Conservation (phyloP, 805 yeast genomes). For the Hanseniaspora opuntiae region DNA sequence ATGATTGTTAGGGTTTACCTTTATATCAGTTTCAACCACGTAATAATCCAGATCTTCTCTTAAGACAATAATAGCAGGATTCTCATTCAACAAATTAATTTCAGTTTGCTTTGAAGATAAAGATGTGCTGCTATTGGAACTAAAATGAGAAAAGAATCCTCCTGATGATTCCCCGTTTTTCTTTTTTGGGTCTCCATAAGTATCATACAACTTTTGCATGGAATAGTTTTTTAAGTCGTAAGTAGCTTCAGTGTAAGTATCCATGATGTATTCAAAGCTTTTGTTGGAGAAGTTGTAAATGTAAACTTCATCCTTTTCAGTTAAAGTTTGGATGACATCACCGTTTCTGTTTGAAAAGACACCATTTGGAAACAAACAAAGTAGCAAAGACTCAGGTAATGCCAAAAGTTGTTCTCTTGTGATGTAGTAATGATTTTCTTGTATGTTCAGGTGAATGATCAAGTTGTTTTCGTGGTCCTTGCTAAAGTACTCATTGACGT, state of each 20-base stretch:
- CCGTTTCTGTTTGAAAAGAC: conserved; percentile 69
- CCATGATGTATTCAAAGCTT: conserved; percentile 74
- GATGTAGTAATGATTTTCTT: conserved; percentile 61
- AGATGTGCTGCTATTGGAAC: conserved; percentile 17
- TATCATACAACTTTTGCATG: conserved; percentile 28
- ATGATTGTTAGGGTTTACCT: conserved; percentile 34
- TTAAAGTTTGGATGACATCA: conserved; percentile 60
- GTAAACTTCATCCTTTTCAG: conserved; percentile 65
- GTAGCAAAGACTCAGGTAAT: conserved; percentile 75
- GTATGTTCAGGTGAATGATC: conserved; percentile 59
- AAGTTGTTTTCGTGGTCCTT: conserved; percentile 25
- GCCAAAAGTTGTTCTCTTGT: conserved; percentile 83
- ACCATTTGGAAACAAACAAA: conserved; percentile 82
- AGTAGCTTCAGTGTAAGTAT: conserved; percentile 56
- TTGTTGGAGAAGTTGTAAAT: conserved; percentile 70
- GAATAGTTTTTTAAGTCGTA: conserved; percentile 35
- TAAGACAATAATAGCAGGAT: conserved; percentile 82
- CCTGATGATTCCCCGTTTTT: conserved; percentile 3
- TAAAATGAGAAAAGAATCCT: conserved; percentile 20
- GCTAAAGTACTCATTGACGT: conserved; percentile 4
- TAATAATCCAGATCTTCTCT: conserved; percentile 91
- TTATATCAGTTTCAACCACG: conserved; percentile 63
- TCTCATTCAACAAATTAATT: conserved; percentile 40
- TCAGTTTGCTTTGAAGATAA: conserved; percentile 13
- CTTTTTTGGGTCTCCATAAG: conserved; percentile 15